These are phyloP conservation scores for Acanthamoeba culbertsoni DNA, from an alignment of 208 protist genomes.

Conservation along the genomic window DNA sequence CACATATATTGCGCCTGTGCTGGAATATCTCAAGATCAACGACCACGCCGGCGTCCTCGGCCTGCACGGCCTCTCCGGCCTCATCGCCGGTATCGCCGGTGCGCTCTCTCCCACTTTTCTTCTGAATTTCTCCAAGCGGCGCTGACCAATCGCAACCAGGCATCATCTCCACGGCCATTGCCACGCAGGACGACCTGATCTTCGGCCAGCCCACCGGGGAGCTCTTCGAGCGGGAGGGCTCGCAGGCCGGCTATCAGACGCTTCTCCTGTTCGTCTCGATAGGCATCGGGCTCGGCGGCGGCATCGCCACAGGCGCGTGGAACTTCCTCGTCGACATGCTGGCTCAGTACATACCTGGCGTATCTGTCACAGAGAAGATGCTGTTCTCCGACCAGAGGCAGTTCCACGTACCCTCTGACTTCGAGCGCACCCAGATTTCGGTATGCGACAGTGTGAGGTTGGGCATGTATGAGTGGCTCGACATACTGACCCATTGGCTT, in stretches of 20 bases:
- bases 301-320: background rate
- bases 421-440: background rate
- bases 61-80: slow-evolving; percentile 42
- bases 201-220: background rate
- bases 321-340: background rate
- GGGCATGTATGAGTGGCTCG: no score
- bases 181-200: background rate
- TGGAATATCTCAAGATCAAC: background rate
- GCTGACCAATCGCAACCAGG: background rate
- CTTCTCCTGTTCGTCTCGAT: slow-evolving; percentile 21
- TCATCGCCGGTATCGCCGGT: background rate
- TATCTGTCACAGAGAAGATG: background rate
- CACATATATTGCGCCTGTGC: background rate
- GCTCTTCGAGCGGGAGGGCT: background rate
- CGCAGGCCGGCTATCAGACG: slow-evolving; percentile 5
- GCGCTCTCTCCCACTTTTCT: background rate
- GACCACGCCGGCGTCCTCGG: slow-evolving; percentile 7
- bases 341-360: background rate
- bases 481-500: no score
- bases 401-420: background rate
- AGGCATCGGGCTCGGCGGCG: slow-evolving; percentile 17
- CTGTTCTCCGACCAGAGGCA: slow-evolving; percentile 34
- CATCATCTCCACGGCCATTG: slow-evolving; percentile 55
- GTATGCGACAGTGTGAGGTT: no score
- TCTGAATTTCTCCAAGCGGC: background rate